Evolutionary conservation across 169 alveolate genomes (phyloP), one percentile per base, ranked within the genome.

Genomic region (Plasmodium gallinaceum): DNA sequence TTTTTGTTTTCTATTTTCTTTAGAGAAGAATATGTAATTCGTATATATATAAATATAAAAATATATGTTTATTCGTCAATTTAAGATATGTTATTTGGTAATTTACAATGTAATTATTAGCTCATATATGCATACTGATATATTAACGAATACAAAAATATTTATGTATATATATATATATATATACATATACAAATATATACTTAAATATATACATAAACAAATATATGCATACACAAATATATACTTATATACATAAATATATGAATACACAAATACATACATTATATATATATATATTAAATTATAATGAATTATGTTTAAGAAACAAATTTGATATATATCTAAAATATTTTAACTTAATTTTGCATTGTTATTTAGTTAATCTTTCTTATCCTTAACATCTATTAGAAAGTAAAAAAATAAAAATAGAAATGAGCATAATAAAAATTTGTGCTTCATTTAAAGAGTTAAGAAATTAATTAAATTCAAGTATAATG

Each of bases 181-280:
- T 12, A 66, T 22, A 26, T 66, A 43, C 37, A 9, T 22, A 66
- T 39, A 48, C 5, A 66, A 26, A 26, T 66, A 43, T 66, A 66
- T 62, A 62, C 12, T 37, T 66, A 66, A 20, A 57, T 57, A 9
- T 20, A 57, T 20, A 57, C 26, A 20, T 57, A 57, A 7, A 57
- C 20, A 5, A 7, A 57, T 16, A 57, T 57, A 57, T 57, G 20
- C 0, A 57, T 22, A 57, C 32, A 7, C 20, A 14, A 14, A 57
- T 57, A 6, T 22, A 12, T 6, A 7, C 57, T 20, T 24, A 42
- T 37, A 42, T 20, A 66, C 51, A 64, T 43, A 6, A 18, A 26
- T 20, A 42, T 20, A 66, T 57, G 20, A 14, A 57, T 22, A 57
- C 32, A 7, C 20, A 14, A 14, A 57, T 57, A 6, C 32, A 12